Conservation (phyloP, 1,284 basidiomycete genomes). For the Boletus sp. region DNA sequence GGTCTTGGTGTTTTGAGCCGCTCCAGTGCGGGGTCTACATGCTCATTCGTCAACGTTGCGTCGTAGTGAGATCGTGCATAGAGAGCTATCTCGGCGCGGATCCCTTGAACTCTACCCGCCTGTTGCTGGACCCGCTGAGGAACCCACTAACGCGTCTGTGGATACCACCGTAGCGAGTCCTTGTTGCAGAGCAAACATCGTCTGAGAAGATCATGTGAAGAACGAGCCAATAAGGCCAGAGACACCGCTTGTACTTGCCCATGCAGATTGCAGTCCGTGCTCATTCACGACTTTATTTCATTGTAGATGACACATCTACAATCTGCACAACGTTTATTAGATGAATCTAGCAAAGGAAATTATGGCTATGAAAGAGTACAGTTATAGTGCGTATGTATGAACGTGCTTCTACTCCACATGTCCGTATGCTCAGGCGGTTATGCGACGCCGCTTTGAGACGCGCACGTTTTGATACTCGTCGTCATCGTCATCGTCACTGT, state of each 20-base stretch:
- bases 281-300: neutral
- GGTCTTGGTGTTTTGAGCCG: too few relatives aligned
- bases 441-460: slow-evolving; percentile 32
- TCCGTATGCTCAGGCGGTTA: slow-evolving; percentile 24
- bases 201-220: neutral
- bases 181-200: neutral
- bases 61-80: neutral
- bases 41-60: slow-evolving; percentile 2
- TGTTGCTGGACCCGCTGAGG: slow-evolving; percentile 4
- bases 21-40: neutral
- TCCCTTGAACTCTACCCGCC: slow-evolving; percentile 1
- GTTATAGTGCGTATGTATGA: slow-evolving; percentile 27
- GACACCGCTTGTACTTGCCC: neutral
- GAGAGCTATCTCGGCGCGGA: neutral
- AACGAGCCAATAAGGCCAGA: neutral
- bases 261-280: neutral
- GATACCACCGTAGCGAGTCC: neutral
- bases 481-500: slow-evolving; percentile 48
- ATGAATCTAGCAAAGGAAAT: slow-evolving; percentile 30
- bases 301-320: neutral
- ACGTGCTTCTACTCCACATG: slow-evolving; percentile 21
- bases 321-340: slow-evolving; percentile 28
- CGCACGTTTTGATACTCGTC: slow-evolving; percentile 38
- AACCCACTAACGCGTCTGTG: neutral
- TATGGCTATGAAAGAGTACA: slow-evolving; percentile 27